phyloP scores from a whole-genome alignment of 805 yeast species.

The Myxozyma kluyveri region DNA sequence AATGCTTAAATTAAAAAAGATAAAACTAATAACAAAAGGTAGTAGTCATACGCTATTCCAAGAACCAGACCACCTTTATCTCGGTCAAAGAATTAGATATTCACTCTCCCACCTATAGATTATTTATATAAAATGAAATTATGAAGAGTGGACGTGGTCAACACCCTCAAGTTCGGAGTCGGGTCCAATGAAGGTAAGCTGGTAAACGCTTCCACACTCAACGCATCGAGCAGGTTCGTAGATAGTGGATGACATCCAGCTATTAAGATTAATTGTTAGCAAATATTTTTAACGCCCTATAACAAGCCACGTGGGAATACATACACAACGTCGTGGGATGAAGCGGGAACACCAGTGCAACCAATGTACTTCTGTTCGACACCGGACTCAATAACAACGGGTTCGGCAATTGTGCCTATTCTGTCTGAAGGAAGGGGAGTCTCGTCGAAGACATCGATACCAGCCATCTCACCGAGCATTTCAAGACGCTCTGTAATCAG shows the following conservation, averaged over 20 bases:
- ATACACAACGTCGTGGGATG: slow-evolving; percentile 89
- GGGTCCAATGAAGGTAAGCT: slow-evolving; percentile 82
- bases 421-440: slow-evolving; percentile 86
- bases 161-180: slow-evolving; percentile 54
- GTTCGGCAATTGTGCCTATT: slow-evolving; percentile 85
- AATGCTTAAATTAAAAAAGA: neutral
- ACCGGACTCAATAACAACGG: slow-evolving; percentile 84
- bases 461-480: slow-evolving; percentile 88
- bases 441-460: slow-evolving; percentile 84
- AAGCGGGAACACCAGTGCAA: slow-evolving; percentile 94
- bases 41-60: neutral
- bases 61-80: too few species aligned
- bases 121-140: too few species aligned
- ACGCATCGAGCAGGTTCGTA: slow-evolving; percentile 90
- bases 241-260: slow-evolving; percentile 24
- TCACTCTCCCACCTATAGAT: too few species aligned
- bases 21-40: neutral
- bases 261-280: neutral
- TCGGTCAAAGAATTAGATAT: too few species aligned
- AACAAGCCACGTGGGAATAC: slow-evolving; percentile 46
- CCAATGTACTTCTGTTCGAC: slow-evolving; percentile 66
- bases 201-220: slow-evolving; percentile 97
- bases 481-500: slow-evolving; percentile 72
- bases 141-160: slow-evolving; percentile 42
- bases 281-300: slow-evolving; percentile 43